Base-by-base conservation (phyloP, 139 green algal species). In the Tetraselmis chui region DNA sequence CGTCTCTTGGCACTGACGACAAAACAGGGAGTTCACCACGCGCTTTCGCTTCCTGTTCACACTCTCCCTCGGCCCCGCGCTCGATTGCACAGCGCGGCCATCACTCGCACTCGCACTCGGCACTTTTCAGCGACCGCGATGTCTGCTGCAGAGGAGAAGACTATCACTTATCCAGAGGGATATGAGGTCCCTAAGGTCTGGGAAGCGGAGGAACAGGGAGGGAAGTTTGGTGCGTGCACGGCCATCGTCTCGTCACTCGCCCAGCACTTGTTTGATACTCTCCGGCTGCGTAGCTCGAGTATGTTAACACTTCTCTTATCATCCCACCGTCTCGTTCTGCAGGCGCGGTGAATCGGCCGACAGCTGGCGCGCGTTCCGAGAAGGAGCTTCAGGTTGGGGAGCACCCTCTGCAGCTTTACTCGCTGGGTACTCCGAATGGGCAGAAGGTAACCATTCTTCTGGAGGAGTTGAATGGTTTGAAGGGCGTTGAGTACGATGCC, bases 401-500 rank as follows among this genome's bases (percentile, higher is more conserved):
- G 28, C 31, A 82, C 26, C 78, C 78, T 29, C 23, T 90, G 28
- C 82, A 89, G 83, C 83, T 90, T 24, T 91, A 90, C 80, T 87
- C 82, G 59, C 26, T 91, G 22, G 84, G 29, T 27, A 91, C 87
- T 30, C 87, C 87, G n/a, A 91, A 91, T 29, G 87, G 87, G 1
- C 82, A 85, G 27, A 91, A 88, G 82, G 85, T 87, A 23, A 78
- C 31, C 59, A 84, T 87, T 59, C 26, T 85, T 25, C 75, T 91
- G 81, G 86, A 91, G 74, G 88, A 91, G 84, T 83, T 92, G 80
- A 29, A 29, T 32, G 76, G 58, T 32, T 11, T 30, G 2, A 30
- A 59, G n/a, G 87, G 59, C 31, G 0, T 90, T 29, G 29, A 83
- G 26, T 92, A 91, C 79, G 88, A 92, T 25, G 75, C 82, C 23